Base-by-base conservation (phyloP, 768 basidiomycete genomes). In the Calocybe gangraenosa region DNA sequence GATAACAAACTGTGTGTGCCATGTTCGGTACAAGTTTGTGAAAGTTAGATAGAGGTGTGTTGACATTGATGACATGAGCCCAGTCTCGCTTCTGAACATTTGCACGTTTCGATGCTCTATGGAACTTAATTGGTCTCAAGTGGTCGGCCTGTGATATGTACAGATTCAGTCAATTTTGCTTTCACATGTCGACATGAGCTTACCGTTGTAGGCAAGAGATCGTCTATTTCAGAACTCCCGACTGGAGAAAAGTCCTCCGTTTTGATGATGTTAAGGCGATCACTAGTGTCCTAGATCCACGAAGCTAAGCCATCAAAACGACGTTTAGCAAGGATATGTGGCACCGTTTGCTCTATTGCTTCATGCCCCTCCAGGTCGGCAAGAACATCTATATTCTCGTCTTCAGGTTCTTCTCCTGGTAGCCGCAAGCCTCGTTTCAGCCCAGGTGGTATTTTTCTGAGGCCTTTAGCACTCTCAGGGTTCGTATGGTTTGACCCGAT, bases 51-150 rank as follows among this genome's bases (percentile, higher is more conserved):
- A 96, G 82, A 17, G 92, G 88, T 49, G 86, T 85, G 57, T 92
- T 92, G 48, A 97, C 82, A 57, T 98, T 90, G 21, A 98, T 90
- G 20, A 92, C 87, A 71, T 97, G 96, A 1, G 96, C 96, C 96
- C 96, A 99, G 51, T 97, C 92, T 38, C 89, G 87, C 65, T 94
- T 94, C 47, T 81, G 80, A 3, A 80, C 58, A 37, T 75, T 70
- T 2, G 69, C 54, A 22, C 73, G 70, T 53, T 69, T 73, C 14
- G 62, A 49, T 36, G 68, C 68, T 30, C 69, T 69, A n/a, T 61
- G 53, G 1, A 75, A 50, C 41, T 71, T 71, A 31, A 72, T 59
- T 14, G 84, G 79, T 39, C 73, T 79, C 18, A 88, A 65, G 57
- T 82, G 76, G 10, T 76, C 70, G 38, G 75, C 74, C 81, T 86